Evolutionary conservation across 2,329 filamentous ascomycete species (phyloP).

Genomic region (Mycogone perniciosa): DNA sequence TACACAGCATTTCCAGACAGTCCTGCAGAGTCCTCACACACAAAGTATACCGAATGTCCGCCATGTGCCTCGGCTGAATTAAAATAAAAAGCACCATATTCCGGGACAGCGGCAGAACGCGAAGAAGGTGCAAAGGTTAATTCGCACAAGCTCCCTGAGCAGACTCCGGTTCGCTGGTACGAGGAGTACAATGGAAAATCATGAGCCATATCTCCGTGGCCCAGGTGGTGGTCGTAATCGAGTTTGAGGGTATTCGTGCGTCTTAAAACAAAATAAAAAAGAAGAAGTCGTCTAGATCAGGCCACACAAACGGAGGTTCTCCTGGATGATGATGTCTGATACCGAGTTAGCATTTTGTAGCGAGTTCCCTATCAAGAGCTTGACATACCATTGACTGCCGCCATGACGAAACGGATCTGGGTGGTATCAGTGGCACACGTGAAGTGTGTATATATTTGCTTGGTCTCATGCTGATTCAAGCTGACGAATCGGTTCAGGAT

Average conservation of each 20-base stretch:
- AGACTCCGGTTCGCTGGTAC: conserved; percentile 21
- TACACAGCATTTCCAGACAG: conserved; percentile 25
- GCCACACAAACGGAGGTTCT: conserved; percentile 95
- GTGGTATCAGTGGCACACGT: conserved; percentile 98
- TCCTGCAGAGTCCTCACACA: conserved; percentile 24
- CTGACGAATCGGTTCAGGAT: conserved; percentile 98
- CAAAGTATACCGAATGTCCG: conserved; percentile 16
- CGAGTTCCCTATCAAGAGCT: neutral
- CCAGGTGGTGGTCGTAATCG: conserved; percentile 34
- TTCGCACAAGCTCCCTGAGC: conserved; percentile 7
- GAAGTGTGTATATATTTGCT: conserved; percentile 99
- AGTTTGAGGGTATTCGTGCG: conserved; percentile 39
- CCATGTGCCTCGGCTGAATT: conserved; percentile 11
- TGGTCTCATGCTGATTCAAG: conserved; percentile 97
- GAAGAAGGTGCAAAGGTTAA: conserved; percentile 6
- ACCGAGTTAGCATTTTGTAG: conserved; percentile 34
- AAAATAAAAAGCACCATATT: conserved; percentile 6
- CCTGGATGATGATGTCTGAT: conserved; percentile 98
- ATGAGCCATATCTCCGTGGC: conserved; percentile 34
- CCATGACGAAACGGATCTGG: conserved; percentile 99
- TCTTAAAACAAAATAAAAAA: conserved; percentile 20
- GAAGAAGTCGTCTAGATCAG: conserved; percentile 65
- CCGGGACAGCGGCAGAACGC: conserved; percentile 11
- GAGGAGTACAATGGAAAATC: conserved; percentile 30
- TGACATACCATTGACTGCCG: conserved; percentile 86